Conservation (phyloP, 2,329 filamentous ascomycete genomes). For the Alternaria brassicae region DNA sequence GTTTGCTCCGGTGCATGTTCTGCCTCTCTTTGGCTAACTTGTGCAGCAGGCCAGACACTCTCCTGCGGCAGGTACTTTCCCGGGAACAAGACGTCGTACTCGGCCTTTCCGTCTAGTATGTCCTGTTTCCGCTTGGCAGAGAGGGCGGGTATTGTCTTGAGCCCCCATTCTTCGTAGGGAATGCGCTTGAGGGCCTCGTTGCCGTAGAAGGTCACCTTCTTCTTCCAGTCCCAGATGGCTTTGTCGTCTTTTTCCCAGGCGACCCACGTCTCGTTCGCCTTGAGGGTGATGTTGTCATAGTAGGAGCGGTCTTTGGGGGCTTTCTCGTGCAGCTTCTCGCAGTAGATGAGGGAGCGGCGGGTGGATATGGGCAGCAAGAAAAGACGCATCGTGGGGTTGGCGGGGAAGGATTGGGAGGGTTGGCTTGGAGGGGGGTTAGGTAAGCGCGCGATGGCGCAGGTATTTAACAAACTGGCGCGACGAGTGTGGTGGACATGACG, state of each 20-base stretch:
- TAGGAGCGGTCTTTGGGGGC: constrained; percentile 58
- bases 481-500: constrained; percentile 26
- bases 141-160: constrained; percentile 91
- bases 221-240: constrained; percentile 75
- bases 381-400: constrained; percentile 73
- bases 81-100: constrained; percentile 80
- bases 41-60: constrained; percentile 70
- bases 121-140: constrained; percentile 70
- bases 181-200: constrained; percentile 86
- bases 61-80: constrained; percentile 69
- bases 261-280: constrained; percentile 80
- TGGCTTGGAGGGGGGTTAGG: constrained; percentile 6
- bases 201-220: constrained; percentile 81
- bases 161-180: constrained; percentile 95
- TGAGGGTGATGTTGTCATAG: constrained; percentile 73
- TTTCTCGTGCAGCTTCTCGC: constrained; percentile 72
- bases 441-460: constrained; percentile 29
- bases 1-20: constrained; percentile 73
- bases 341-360: constrained; percentile 89
- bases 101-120: constrained; percentile 67
- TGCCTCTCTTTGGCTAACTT: constrained; percentile 82
- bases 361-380: constrained; percentile 94
- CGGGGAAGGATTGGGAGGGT: background rate
- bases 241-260: constrained; percentile 83
- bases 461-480: background rate